Evolutionary conservation across 805 yeast species (phyloP), one percentile per base, ranked within the genome.

Genomic region (Ogataea allantospora): DNA sequence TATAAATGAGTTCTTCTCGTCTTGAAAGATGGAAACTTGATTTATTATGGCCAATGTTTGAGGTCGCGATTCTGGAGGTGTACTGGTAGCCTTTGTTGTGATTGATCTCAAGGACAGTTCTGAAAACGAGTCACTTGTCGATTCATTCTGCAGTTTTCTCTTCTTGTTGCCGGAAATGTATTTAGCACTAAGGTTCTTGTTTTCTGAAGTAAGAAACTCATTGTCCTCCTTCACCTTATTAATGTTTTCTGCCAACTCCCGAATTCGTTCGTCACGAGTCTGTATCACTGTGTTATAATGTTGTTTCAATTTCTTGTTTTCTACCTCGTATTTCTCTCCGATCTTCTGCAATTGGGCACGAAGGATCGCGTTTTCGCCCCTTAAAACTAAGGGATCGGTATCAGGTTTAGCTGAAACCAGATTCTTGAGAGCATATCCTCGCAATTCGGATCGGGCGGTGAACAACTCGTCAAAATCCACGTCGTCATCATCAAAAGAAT

Each of bases 301-400:
- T 7, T 51, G 51, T 38, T 66, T 67, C 35, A 77, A 41, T 10
- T 64, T 59, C 11, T 58, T 63, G 19, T 71, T 50, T 40, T 71
- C 73, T 1, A 59, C 49, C 5, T 54, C 55, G 14, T 60, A 57
- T 5, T 58, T 60, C 17, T 53, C 54, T 34, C 72, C 74, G 3
- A 75, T 44, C 27, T 72, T 70, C 14, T 70, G 62, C 14, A 84
- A 62, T 49, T 80, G 86, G 7, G 81, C 77, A 38, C 95, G 67
- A 12, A 89, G 66, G 23, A 88, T 80, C 10, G 93, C 80, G 24
- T 85, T 79, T 53, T 89, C 96, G 2, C 97, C 97, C 38, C 75
- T 71, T 9, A 81, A 58, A n/a, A 19, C 35, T 13, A 42, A 10
- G 8, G 44, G 43, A 24, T 48, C 47, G 2, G 40, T 31, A 12